Evolutionary conservation across 441 rosid species (phyloP).

Genomic region (Geranium incanum): DNA sequence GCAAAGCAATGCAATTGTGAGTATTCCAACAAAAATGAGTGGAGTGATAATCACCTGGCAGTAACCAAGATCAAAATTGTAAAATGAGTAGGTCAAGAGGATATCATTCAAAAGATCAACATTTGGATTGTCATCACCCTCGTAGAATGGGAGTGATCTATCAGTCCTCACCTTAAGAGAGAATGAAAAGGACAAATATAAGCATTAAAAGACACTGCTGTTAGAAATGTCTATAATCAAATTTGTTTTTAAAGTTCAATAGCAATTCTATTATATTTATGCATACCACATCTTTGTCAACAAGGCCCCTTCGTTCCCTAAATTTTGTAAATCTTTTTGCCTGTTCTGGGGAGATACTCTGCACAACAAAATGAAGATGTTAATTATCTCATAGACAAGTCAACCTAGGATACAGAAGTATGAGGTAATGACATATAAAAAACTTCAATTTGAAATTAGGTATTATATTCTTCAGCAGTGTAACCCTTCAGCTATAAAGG

Average conservation of each 20-base stretch:
- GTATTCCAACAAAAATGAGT: slow-evolving; percentile 36
- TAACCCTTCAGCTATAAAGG: neutral
- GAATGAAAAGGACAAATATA: slow-evolving; percentile 9
- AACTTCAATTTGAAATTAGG: neutral
- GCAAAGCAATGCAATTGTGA: slow-evolving; percentile 11
- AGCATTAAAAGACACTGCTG: slow-evolving; percentile 3
- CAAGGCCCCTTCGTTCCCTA: slow-evolving; percentile 87
- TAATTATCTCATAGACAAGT: slow-evolving; percentile 25
- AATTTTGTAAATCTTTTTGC: slow-evolving; percentile 88
- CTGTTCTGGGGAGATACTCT: slow-evolving; percentile 86
- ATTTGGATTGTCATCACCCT: slow-evolving; percentile 88
- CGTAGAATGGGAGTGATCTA: slow-evolving; percentile 66
- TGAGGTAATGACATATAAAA: slow-evolving; percentile 8
- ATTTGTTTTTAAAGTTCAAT: slow-evolving; percentile 11
- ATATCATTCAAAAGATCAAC: slow-evolving; percentile 71
- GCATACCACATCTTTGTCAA: slow-evolving; percentile 95
- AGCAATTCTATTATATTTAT: slow-evolving; percentile 16
- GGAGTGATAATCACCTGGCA: slow-evolving; percentile 73
- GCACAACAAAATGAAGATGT: slow-evolving; percentile 23
- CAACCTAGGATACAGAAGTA: slow-evolving; percentile 1
- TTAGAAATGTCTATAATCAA: slow-evolving; percentile 10
- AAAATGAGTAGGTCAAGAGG: slow-evolving; percentile 85
- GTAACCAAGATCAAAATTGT: slow-evolving; percentile 96
- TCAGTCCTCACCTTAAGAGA: slow-evolving; percentile 87
- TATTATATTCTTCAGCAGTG: neutral